phyloP scores from a whole-genome alignment of 768 basidiomycete genomes.

The Podaxis sp. region DNA sequence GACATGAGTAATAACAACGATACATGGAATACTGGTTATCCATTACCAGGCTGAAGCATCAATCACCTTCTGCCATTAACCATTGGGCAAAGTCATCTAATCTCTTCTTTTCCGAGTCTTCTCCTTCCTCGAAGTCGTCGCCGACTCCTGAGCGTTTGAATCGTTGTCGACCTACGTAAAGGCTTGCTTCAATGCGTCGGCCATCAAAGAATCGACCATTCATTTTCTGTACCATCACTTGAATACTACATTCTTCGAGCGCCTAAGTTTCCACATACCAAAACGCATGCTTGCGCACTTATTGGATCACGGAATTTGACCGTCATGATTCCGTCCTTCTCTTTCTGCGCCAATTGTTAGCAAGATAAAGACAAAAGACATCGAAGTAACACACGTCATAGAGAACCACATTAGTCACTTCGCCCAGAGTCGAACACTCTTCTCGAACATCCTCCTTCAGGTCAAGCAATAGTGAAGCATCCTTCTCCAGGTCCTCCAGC shows the following conservation, averaged over 20 bases:
- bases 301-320: constrained; percentile 92
- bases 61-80: constrained; percentile 81
- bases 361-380: not conserved
- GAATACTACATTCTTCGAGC: not conserved
- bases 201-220: constrained; percentile 89
- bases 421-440: constrained; percentile 84
- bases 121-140: constrained; percentile 60
- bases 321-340: constrained; percentile 91
- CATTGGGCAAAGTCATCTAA: constrained; percentile 86
- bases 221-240: constrained; percentile 67
- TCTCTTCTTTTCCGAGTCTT: constrained; percentile 76
- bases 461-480: constrained; percentile 81
- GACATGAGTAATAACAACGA: constrained; percentile 6
- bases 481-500: constrained; percentile 78
- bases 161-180: constrained; percentile 78
- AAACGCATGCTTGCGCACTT: constrained; percentile 89
- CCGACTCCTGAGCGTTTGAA: constrained; percentile 73
- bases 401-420: constrained; percentile 92
- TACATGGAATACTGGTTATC: not conserved
- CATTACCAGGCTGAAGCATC: constrained; percentile 8
- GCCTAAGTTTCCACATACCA: constrained; percentile 37
- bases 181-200: constrained; percentile 71
- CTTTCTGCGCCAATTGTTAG: constrained; percentile 51
- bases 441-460: constrained; percentile 96
- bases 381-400: constrained; percentile 72